Evolutionary conservation across 306 rosid species (phyloP).

Genomic region (Fragaria ananassa): DNA sequence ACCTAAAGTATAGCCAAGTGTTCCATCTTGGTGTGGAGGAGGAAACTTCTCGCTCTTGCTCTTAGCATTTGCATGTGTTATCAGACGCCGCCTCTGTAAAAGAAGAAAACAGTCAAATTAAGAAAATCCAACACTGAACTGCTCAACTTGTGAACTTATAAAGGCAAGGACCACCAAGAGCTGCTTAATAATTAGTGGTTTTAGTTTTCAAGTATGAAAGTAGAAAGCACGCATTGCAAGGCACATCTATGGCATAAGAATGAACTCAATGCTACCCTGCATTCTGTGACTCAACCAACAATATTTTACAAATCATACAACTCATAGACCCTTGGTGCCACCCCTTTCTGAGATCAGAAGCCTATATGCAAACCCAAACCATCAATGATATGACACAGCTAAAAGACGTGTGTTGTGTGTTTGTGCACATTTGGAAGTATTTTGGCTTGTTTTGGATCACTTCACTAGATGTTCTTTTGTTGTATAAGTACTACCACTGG

Average conservation of each 20-base stretch:
- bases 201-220: not conserved
- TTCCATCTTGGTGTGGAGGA: constrained; percentile 98
- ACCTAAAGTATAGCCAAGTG: constrained; percentile 83
- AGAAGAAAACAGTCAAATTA: constrained; percentile 14
- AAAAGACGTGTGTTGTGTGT: not conserved
- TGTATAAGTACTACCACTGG: not conserved
- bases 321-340: not conserved
- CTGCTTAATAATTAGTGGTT: not conserved
- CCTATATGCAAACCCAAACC: not conserved
- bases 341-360: not conserved
- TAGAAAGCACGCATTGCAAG: not conserved
- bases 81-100: constrained; percentile 78
- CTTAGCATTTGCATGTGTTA: constrained; percentile 93
- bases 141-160: no score
- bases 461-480: not conserved
- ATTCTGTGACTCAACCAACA: not conserved
- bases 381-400: not conserved
- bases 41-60: constrained; percentile 99
- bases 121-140: not conserved
- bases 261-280: not conserved
- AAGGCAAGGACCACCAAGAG: not conserved
- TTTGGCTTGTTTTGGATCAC: not conserved
- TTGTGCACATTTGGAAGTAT: not conserved
- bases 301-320: not conserved
- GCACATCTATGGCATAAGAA: not conserved